Evolutionary conservation across 2,329 filamentous ascomycete genomes (phyloP).

Genomic region (Fusarium kyushuense): DNA sequence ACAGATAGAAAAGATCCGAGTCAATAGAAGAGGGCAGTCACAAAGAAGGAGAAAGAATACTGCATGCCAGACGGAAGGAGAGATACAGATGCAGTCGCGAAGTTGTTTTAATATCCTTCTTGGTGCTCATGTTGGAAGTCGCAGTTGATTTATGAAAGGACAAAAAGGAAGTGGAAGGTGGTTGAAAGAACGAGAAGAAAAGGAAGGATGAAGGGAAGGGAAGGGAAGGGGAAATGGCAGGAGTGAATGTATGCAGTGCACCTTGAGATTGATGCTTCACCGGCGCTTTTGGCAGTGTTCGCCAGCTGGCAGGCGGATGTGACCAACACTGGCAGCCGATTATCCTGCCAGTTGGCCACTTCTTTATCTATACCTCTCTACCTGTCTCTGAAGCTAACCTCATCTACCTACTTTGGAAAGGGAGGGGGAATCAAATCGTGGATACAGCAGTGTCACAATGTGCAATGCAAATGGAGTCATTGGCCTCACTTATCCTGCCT

Average conservation of each 20-base stretch:
- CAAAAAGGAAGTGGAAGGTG: constrained; percentile 3
- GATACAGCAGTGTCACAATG: constrained; percentile 38
- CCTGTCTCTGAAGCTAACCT: neutral
- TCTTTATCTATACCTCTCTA: neutral
- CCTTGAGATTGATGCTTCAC: constrained; percentile 31
- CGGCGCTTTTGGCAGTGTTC: constrained; percentile 32
- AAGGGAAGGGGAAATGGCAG: constrained; percentile 5
- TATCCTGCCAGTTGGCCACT: neutral
- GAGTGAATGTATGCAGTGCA: constrained; percentile 35
- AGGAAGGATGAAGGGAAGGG: neutral
- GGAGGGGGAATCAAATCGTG: constrained; percentile 25
- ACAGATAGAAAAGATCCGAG: constrained; percentile 1
- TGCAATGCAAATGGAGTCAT: constrained; percentile 34
- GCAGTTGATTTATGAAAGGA: constrained; percentile 20
- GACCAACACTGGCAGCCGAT: constrained; percentile 8
- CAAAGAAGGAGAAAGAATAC: constrained; percentile 8
- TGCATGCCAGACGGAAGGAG: constrained; percentile 21
- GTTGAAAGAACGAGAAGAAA: neutral
- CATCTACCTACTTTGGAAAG: neutral
- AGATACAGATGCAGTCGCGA: constrained; percentile 24
- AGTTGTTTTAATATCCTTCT: constrained; percentile 32
- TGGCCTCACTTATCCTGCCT: constrained; percentile 4
- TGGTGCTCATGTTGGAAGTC: constrained; percentile 36
- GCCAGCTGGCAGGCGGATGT: constrained; percentile 38
- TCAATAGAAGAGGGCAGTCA: constrained; percentile 6